Evolutionary conservation across 176 grass and related monocot species (phyloP).

Genomic region (Hyparrhenia diplandra): DNA sequence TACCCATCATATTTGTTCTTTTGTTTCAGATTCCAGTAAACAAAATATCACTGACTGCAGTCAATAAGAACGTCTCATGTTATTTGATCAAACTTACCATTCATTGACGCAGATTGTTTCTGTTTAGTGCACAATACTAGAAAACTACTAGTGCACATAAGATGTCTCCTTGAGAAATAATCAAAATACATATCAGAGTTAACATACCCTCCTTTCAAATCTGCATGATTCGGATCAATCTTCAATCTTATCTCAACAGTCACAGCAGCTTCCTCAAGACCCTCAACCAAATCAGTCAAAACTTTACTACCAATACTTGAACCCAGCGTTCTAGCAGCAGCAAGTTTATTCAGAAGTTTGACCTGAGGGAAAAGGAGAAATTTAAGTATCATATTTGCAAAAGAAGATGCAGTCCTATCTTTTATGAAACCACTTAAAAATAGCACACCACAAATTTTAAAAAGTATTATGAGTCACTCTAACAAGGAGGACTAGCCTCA

Average conservation of each 20-base stretch:
- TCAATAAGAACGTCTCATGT: not conserved
- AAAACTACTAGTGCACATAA: not conserved
- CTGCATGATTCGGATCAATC: constrained; percentile 88
- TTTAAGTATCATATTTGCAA: not conserved
- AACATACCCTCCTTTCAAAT: constrained; percentile 83
- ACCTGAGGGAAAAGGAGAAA: constrained; percentile 45
- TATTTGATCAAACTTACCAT: not conserved
- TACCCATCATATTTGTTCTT: not conserved
- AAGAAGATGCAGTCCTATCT: not conserved
- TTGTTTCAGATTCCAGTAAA: not conserved
- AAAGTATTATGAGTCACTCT: not conserved
- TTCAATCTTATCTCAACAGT: constrained; percentile 79
- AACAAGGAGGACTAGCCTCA: no score
- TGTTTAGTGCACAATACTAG: not conserved
- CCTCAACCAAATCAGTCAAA: constrained; percentile 86
- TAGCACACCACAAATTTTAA: not conserved
- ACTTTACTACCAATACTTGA: constrained; percentile 55
- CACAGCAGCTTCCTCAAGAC: constrained; percentile 77
- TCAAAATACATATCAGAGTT: constrained; percentile 1
- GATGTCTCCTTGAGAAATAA: not conserved
- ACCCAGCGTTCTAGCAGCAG: constrained; percentile 58
- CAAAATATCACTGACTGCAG: not conserved
- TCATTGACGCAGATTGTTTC: not conserved
- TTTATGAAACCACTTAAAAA: constrained; percentile 19
- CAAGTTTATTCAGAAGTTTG: constrained; percentile 97